Conservation (phyloP, 2,329 filamentous ascomycete genomes). For the Colletotrichum graminicola region DNA sequence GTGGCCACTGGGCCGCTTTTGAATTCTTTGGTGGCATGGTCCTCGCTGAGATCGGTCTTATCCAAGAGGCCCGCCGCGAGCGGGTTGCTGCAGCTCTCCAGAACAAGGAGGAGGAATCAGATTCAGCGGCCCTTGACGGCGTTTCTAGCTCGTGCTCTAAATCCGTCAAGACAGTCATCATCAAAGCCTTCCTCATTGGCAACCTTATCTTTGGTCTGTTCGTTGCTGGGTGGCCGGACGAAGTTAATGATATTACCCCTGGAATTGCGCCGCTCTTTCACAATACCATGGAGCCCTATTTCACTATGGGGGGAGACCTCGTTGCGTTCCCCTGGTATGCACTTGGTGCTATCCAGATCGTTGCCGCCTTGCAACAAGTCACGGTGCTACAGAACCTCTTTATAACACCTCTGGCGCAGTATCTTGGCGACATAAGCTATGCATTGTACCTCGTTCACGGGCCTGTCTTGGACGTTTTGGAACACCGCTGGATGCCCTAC, state of each 20-base stretch:
- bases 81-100: slow-evolving; percentile 23
- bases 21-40: slow-evolving; percentile 62
- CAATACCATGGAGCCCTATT: slow-evolving; percentile 52
- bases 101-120: slow-evolving; percentile 40
- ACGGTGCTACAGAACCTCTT: slow-evolving; percentile 53
- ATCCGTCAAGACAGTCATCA: slow-evolving; percentile 38
- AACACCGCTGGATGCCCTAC: slow-evolving; percentile 43
- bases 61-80: slow-evolving; percentile 45
- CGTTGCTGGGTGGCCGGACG: slow-evolving; percentile 57
- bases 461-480: slow-evolving; percentile 57
- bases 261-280: slow-evolving; percentile 50
- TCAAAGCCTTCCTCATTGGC: slow-evolving; percentile 44
- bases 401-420: slow-evolving; percentile 62
- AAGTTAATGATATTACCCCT: slow-evolving; percentile 50
- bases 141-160: background rate
- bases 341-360: slow-evolving; percentile 51
- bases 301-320: slow-evolving; percentile 48
- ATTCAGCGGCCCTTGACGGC: slow-evolving; percentile 21
- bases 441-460: slow-evolving; percentile 70
- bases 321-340: slow-evolving; percentile 53
- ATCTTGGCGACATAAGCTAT: slow-evolving; percentile 68
- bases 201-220: slow-evolving; percentile 50
- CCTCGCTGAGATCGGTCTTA: slow-evolving; percentile 59
- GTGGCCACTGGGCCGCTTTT: slow-evolving; percentile 57
- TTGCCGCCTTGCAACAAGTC: slow-evolving; percentile 50